Base-by-base conservation (phyloP, 1,284 basidiomycete genomes). In the Pascua sp. region DNA sequence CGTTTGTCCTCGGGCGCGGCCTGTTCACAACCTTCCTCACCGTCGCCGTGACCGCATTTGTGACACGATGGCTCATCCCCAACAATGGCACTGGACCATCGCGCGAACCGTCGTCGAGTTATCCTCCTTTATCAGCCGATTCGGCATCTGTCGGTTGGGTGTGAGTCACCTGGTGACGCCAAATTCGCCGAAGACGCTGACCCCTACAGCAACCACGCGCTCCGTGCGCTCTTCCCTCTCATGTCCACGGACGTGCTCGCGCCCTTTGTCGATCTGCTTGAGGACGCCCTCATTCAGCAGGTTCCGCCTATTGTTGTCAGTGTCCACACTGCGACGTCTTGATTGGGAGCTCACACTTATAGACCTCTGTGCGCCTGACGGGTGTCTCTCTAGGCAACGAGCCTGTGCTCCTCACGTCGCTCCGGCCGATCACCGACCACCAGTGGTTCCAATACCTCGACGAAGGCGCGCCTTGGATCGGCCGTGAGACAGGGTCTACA, bases 181-280 rank as follows among this genome's bases (percentile, higher is more conserved):
- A 11, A 32, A n/a, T 12, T 2, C 8, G 38, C 50, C 55, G 42
- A 62, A 32, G 24, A 32, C 24, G 7, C 24, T 32, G 3, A 32
- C 24, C 24, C 57, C 11, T 15, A 38, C 47, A 71, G 72, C 5
- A 78, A 78, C 54, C 70, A 77, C 40, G 69, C 71, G 0, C 60
- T 78, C 2, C 67, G 70, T 18, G 69, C 73, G 1, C 60, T 78
- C 9, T 78, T 77, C 59, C 76, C 76, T 0, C 57, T 78, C 38
- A 69, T 77, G 18, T 76, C 75, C 4, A 75, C 75, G 12, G 72
- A 77, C 54, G 63, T 77, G n/a, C 65, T 78, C n/a, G 68, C 69
- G 5, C 77, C 77, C 2, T 75, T 77, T 49, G 67, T 79, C 37
- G 77, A 79, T 57, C 63, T 79, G 2, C 62, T 79, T 40, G 77